A percentile compares a stretch with the other conserved stretches of the same genome.
Conservation (phyloP, 2,329 filamentous ascomycete genomes). For the Zymoseptoria crescenta region DNA sequence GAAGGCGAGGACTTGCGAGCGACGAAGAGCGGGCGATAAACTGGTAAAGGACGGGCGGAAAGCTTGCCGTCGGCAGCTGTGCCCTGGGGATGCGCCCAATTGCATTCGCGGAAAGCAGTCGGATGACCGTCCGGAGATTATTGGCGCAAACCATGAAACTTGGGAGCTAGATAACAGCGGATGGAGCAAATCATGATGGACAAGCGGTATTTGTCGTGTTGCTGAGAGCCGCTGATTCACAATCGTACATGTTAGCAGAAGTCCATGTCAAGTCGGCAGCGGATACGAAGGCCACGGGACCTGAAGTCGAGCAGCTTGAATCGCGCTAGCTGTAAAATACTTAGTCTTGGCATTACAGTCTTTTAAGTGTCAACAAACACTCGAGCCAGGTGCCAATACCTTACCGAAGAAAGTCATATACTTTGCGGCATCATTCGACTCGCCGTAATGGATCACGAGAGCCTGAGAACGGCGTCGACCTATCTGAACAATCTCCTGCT, state of each 20-base stretch:
- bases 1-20: neutral
- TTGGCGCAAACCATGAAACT: neutral
- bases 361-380: neutral
- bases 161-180: neutral
- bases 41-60: neutral
- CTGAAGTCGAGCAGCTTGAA: neutral
- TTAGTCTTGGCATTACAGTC: neutral
- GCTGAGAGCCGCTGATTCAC: neutral
- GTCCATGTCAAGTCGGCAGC: too few species aligned
- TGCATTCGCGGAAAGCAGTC: neutral
- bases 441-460: slow-evolving; percentile 40
- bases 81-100: neutral
- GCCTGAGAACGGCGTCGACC: slow-evolving; percentile 52
- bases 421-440: neutral
- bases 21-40: neutral
- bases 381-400: neutral
- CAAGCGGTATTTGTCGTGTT: neutral
- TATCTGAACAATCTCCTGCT: slow-evolving; percentile 60
- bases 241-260: too few species aligned
- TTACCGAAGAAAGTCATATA: neutral
- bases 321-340: neutral
- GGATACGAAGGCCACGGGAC: too few species aligned
- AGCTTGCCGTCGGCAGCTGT: neutral
- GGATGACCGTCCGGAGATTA: neutral
- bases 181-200: neutral